Evolutionary conservation across 495 filamentous ascomycete species (phyloP).

Genomic region (Letharia lupina): DNA sequence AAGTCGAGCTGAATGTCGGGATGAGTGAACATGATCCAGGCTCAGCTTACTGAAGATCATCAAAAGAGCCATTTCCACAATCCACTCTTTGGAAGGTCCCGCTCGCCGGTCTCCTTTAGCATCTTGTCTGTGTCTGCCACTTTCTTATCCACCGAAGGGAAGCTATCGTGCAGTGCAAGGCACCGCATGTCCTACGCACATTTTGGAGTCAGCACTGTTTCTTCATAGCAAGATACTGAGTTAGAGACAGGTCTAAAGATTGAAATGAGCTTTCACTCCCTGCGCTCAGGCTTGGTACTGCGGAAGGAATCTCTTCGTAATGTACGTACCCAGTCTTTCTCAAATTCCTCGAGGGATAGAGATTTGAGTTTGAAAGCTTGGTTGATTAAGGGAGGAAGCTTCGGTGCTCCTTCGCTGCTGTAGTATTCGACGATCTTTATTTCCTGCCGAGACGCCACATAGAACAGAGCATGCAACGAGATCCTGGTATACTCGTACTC

Average conservation of each 20-base stretch:
- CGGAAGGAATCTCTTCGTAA: background rate
- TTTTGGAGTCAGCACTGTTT: background rate
- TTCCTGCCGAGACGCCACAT: background rate
- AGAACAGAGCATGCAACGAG: background rate
- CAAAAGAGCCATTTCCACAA: background rate
- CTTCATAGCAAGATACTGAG: background rate
- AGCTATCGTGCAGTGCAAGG: background rate
- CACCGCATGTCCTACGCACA: background rate
- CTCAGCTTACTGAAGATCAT: background rate
- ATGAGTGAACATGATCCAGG: background rate
- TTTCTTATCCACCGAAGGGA: background rate
- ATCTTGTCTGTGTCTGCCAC: background rate
- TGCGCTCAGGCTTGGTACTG: background rate
- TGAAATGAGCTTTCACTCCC: background rate
- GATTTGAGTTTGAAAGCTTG: background rate
- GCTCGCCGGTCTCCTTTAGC: background rate
- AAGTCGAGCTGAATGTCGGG: background rate
- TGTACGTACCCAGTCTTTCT: background rate
- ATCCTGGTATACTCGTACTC: conserved; percentile 5
- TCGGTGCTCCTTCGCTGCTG: background rate
- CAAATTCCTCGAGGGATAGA: background rate
- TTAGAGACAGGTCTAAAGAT: background rate
- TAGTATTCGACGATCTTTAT: conserved; percentile 4
- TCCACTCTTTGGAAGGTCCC: background rate
- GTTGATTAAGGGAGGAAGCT: background rate